Evolutionary conservation across 768 basidiomycete genomes (phyloP).

Genomic region (Pholiota molesta): DNA sequence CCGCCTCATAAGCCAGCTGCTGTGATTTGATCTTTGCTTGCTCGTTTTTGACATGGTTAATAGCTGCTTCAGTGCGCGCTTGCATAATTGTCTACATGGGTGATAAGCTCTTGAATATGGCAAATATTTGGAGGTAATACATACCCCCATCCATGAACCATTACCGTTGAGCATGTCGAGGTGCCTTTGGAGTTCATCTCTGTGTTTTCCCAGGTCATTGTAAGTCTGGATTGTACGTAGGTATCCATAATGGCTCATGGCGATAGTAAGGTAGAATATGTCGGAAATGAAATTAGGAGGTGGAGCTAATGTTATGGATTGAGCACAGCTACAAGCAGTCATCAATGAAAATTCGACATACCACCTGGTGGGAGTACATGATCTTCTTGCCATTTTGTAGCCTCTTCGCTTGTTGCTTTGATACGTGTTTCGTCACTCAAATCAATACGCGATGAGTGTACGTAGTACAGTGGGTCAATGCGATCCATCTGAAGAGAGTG

Average conservation of each 20-base stretch:
- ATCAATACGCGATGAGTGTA: slow-evolving; percentile 70
- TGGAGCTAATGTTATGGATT: slow-evolving; percentile 38
- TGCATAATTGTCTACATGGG: slow-evolving; percentile 63
- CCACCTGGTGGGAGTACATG: slow-evolving; percentile 46
- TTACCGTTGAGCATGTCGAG: slow-evolving; percentile 77
- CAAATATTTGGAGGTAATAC: slow-evolving; percentile 24
- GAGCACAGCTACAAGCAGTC: not conserved
- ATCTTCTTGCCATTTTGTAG: slow-evolving; percentile 65
- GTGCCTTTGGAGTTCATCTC: slow-evolving; percentile 77
- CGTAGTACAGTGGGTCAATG: slow-evolving; percentile 84
- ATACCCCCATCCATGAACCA: slow-evolving; percentile 81
- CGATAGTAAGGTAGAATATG: slow-evolving; percentile 87
- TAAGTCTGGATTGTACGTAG: slow-evolving; percentile 79
- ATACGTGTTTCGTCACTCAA: slow-evolving; percentile 91
- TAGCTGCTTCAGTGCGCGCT: slow-evolving; percentile 74
- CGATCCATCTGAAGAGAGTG: slow-evolving; percentile 71
- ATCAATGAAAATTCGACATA: slow-evolving; percentile 22
- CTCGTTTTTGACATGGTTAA: slow-evolving; percentile 79
- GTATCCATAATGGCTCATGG: slow-evolving; percentile 89
- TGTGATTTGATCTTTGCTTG: slow-evolving; percentile 70
- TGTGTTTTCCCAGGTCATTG: slow-evolving; percentile 71
- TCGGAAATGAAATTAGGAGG: slow-evolving; percentile 93
- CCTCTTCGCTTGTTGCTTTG: slow-evolving; percentile 90
- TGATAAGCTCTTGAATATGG: not conserved
- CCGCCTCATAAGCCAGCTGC: slow-evolving; percentile 82